Evolutionary conservation across 2,329 filamentous ascomycete genomes (phyloP).

Genomic region (Diplodia scrobiculata): DNA sequence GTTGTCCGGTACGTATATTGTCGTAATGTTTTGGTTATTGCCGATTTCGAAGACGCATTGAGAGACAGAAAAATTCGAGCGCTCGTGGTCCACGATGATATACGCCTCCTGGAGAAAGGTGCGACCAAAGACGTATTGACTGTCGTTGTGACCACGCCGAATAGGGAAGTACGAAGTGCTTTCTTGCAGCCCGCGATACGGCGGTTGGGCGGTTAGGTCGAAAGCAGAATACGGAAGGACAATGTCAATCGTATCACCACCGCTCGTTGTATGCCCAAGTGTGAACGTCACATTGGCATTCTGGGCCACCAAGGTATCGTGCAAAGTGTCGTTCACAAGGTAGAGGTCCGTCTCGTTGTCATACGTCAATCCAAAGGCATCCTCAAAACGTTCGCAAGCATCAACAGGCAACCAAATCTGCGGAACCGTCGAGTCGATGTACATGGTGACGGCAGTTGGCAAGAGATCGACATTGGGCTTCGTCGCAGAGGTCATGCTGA

Average conservation of each 20-base stretch:
- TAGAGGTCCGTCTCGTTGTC: conserved; percentile 43
- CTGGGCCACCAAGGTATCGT: conserved; percentile 35
- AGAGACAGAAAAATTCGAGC: conserved; percentile 51
- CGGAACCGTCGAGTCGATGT: conserved; percentile 45
- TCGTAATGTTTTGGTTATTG: conserved; percentile 36
- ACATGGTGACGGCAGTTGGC: conserved; percentile 37
- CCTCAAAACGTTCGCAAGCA: conserved; percentile 42
- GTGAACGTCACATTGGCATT: conserved; percentile 50
- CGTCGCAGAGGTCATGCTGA: conserved; percentile 35
- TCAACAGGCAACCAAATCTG: conserved; percentile 47
- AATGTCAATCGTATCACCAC: conserved; percentile 48
- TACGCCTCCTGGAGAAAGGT: conserved; percentile 71
- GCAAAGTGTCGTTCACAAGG: conserved; percentile 44
- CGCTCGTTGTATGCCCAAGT: conserved; percentile 43
- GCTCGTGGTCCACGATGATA: conserved; percentile 54
- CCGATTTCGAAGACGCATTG: conserved; percentile 43
- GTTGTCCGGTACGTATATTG: conserved; percentile 39
- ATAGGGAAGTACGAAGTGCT: conserved; percentile 69
- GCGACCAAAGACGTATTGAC: conserved; percentile 64
- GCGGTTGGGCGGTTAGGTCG: conserved; percentile 49
- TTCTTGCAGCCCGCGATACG: conserved; percentile 60
- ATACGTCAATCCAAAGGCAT: conserved; percentile 45
- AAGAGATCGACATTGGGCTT: conserved; percentile 34
- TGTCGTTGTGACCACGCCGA: conserved; percentile 56
- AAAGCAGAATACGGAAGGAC: conserved; percentile 55